Evolutionary conservation across 2,329 filamentous ascomycete species (phyloP).

Genomic region (Stachybotrys elegans): DNA sequence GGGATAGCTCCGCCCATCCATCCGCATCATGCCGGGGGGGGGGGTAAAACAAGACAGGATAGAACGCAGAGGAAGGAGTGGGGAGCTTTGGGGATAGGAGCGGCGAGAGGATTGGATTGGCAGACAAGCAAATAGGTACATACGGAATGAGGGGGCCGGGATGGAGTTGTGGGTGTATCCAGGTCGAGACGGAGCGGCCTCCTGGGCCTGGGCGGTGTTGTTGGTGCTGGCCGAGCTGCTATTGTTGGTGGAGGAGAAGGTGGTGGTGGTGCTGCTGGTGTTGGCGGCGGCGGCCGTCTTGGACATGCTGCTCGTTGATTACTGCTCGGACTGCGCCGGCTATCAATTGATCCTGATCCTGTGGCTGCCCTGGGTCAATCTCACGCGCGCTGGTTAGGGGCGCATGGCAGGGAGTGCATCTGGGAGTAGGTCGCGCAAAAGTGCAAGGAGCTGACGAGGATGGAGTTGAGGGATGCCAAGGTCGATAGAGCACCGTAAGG

Average conservation of each 20-base stretch:
- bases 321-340: too few relatives aligned
- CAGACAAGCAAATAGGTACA: constrained; percentile 19
- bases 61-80: not conserved
- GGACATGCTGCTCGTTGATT: not conserved
- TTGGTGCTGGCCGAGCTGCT: not conserved
- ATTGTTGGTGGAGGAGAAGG: too few relatives aligned
- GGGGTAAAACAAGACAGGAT: not conserved
- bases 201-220: not conserved
- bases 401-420: too few relatives aligned
- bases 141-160: constrained; percentile 49
- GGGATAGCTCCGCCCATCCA: too few relatives aligned
- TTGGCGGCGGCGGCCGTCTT: not conserved
- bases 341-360: too few relatives aligned
- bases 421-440: too few relatives aligned
- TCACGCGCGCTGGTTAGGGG: too few relatives aligned
- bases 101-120: not conserved
- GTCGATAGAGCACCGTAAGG: too few relatives aligned
- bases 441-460: too few relatives aligned
- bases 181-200: not conserved
- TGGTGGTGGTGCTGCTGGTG: not conserved
- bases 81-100: constrained; percentile 14
- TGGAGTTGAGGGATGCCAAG: too few relatives aligned
- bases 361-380: too few relatives aligned
- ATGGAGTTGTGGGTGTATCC: constrained; percentile 23
- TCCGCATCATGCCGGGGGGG: too few relatives aligned